Conservation (phyloP, 306 rosid genomes). For the Cucumis sativus region DNA sequence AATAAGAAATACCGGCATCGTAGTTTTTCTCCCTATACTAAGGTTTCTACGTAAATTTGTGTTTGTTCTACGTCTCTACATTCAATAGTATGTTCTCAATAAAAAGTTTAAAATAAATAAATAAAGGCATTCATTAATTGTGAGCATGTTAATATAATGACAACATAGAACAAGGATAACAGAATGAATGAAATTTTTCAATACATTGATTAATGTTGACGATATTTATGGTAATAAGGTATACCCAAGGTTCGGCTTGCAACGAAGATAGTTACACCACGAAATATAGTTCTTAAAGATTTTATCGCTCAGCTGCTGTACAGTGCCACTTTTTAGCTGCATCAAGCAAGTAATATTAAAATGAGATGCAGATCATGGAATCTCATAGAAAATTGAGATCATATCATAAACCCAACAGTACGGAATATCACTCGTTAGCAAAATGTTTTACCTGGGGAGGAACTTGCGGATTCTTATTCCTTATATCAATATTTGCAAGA, state of each 20-base stretch:
- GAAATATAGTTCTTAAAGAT: slow-evolving; percentile 77
- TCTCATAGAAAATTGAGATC: not conserved
- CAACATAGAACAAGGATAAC: not conserved
- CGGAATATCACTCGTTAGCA: slow-evolving; percentile 12
- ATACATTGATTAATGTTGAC: slow-evolving; percentile 9
- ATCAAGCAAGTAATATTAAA: slow-evolving; percentile 12
- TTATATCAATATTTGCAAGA: slow-evolving; percentile 68
- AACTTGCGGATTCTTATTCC: slow-evolving; percentile 26
- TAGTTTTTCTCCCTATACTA: no score
- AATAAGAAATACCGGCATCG: no score
- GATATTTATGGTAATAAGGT: slow-evolving; percentile 13
- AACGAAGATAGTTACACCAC: slow-evolving; percentile 77
- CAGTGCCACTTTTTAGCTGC: slow-evolving; percentile 58
- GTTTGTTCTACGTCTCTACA: no score
- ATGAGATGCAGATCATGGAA: not conserved
- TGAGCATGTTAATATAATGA: not conserved
- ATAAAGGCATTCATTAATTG: not conserved
- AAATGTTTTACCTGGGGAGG: slow-evolving; percentile 26
- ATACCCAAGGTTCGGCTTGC: slow-evolving; percentile 48
- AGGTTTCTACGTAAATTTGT: no score
- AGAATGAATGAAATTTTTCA: not conserved
- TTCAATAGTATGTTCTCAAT: no score
- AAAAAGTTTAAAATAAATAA: no score
- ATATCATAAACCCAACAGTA: not conserved
- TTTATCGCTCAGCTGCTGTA: slow-evolving; percentile 29